Evolutionary conservation across 1,284 basidiomycete genomes (phyloP).

Genomic region (Phenoliferia sp.): DNA sequence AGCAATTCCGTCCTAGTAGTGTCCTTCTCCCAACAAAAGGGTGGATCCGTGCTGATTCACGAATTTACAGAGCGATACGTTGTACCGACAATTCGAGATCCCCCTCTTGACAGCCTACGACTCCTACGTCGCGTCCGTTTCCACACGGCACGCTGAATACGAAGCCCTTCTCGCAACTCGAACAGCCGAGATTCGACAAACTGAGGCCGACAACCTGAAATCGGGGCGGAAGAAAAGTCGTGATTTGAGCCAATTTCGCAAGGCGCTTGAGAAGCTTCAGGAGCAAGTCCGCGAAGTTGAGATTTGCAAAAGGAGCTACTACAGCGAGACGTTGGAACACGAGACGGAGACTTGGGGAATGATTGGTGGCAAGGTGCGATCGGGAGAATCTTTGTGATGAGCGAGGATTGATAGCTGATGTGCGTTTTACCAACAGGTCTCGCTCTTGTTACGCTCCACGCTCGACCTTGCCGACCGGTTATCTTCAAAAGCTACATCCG

Average conservation of each 20-base stretch:
- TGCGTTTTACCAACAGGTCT: slow-evolving; percentile 11
- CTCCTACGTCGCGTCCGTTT: slow-evolving; percentile 27
- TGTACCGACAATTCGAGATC: slow-evolving; percentile 36
- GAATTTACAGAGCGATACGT: slow-evolving; percentile 30
- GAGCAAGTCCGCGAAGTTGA: slow-evolving; percentile 37
- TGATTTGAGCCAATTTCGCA: slow-evolving; percentile 34
- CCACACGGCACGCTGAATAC: slow-evolving; percentile 32
- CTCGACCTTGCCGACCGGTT: slow-evolving; percentile 41
- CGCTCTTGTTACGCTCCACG: slow-evolving; percentile 32
- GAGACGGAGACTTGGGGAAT: slow-evolving; percentile 33
- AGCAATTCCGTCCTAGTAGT: slow-evolving; percentile 30
- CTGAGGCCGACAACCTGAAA: slow-evolving; percentile 33
- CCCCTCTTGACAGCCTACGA: slow-evolving; percentile 34
- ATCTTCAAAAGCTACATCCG: slow-evolving; percentile 42
- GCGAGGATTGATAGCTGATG: background rate
- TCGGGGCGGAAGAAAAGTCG: slow-evolving; percentile 30
- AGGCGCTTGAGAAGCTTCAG: slow-evolving; percentile 32
- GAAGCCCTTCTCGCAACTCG: slow-evolving; percentile 31
- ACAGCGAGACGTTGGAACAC: slow-evolving; percentile 27
- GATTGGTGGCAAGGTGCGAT: slow-evolving; percentile 33
- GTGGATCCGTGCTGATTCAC: background rate
- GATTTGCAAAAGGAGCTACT: slow-evolving; percentile 34
- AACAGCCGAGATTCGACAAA: slow-evolving; percentile 35
- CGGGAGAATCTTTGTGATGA: background rate
- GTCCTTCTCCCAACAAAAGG: too few relatives aligned